Evolutionary conservation across 192 early-diverging fungal species (phyloP).

Genomic region (Umbelopsis isabellina): DNA sequence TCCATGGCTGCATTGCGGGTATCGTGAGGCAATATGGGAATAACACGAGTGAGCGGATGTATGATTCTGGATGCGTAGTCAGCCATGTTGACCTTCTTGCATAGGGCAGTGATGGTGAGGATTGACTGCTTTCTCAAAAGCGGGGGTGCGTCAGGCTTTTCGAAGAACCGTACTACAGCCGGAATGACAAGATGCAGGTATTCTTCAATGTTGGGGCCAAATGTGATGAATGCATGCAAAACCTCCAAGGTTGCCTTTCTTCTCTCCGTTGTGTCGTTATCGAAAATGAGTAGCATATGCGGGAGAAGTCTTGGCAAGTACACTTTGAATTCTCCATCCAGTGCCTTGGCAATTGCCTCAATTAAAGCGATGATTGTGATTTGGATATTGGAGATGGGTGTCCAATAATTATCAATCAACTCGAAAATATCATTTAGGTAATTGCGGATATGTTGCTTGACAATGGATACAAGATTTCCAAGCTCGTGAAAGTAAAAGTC

Average conservation of each 20-base stretch:
- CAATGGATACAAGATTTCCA: conserved; percentile 78
- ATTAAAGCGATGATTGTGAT: conserved; percentile 85
- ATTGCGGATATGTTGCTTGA: conserved; percentile 88
- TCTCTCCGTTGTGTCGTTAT: conserved; percentile 72
- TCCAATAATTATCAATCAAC: conserved; percentile 81
- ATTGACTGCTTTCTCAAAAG: conserved; percentile 68
- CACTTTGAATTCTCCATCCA: conserved; percentile 88
- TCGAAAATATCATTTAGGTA: conserved; percentile 81
- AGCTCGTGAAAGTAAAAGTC: conserved; percentile 93
- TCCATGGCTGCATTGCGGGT: conserved; percentile 76
- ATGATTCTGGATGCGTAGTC: conserved; percentile 89
- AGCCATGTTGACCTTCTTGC: conserved; percentile 75
- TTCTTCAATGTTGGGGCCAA: conserved; percentile 89
- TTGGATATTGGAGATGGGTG: conserved; percentile 67
- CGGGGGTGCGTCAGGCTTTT: conserved; percentile 66
- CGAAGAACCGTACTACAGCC: conserved; percentile 78
- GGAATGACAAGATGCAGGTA: conserved; percentile 92
- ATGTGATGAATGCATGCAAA: conserved; percentile 76
- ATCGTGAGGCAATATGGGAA: conserved; percentile 56
- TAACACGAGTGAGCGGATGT: conserved; percentile 78
- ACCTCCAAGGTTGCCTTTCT: conserved; percentile 68
- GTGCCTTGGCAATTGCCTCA: conserved; percentile 81
- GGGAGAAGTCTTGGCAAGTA: conserved; percentile 82
- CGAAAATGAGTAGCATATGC: conserved; percentile 85
- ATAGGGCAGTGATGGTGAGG: conserved; percentile 71